A percentile compares a stretch with the other conserved stretches of the same genome.
Evolutionary conservation across 2,329 filamentous ascomycete species (phyloP).

Genomic region (Sporothrix dimorphospora): DNA sequence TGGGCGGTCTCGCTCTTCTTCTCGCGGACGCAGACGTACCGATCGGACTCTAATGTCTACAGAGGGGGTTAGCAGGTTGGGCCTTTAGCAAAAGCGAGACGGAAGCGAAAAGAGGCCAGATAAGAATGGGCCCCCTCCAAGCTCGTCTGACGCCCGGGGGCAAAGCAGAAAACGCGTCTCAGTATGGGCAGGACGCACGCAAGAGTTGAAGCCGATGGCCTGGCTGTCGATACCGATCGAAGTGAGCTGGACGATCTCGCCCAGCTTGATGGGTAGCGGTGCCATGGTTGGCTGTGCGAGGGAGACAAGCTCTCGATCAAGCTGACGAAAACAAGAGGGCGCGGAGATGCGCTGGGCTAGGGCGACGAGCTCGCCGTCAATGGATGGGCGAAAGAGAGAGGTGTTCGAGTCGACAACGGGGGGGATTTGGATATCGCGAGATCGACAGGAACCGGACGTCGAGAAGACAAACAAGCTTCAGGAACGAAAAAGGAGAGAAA

Average conservation of each 20-base stretch:
- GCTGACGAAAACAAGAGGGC: conserved; percentile 9
- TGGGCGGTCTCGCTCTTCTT: conserved; percentile 82
- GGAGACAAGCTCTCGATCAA: conserved; percentile 12
- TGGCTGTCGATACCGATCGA: conserved; percentile 43
- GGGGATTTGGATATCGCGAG: neutral
- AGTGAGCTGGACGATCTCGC: conserved; percentile 48
- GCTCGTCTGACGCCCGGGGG: neutral
- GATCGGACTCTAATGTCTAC: conserved; percentile 96
- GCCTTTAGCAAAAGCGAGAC: neutral
- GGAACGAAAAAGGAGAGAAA: conserved; percentile 15
- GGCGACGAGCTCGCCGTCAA: neutral
- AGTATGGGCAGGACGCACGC: conserved; percentile 59
- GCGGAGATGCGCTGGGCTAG: conserved; percentile 25
- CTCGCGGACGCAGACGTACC: conserved; percentile 94
- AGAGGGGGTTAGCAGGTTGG: conserved; percentile 29
- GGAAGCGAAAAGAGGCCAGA: neutral
- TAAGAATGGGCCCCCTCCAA: neutral
- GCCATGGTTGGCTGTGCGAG: conserved; percentile 40
- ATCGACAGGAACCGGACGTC: conserved; percentile 10
- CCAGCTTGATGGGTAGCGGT: conserved; percentile 47
- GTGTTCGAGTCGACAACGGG: neutral
- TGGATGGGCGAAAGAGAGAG: conserved; percentile 1
- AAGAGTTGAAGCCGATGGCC: conserved; percentile 82
- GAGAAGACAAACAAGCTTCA: conserved; percentile 18
- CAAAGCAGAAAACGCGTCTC: conserved; percentile 25